These are phyloP conservation scores for Chlorella sp. DNA, from an alignment of 139 green algal species.

Conservation along the genomic window DNA sequence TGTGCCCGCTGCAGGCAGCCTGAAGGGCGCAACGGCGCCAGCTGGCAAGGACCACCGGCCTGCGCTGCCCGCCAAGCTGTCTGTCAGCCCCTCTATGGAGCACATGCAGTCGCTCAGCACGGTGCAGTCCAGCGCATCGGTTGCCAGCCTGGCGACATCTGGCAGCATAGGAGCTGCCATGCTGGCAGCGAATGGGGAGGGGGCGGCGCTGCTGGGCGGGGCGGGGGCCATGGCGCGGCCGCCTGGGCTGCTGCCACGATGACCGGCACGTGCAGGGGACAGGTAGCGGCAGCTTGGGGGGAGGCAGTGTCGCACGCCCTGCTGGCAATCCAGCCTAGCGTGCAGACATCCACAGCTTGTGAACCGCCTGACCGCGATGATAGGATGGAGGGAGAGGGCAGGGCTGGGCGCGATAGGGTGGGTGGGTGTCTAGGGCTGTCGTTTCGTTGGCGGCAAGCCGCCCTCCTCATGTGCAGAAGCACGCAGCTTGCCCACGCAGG, in stretches of 20 bases:
- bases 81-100: constrained; percentile 57
- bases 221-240: background rate
- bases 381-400: too few relatives aligned
- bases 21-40: background rate
- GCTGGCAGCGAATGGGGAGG: background rate
- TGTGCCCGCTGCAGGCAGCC: background rate
- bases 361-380: too few relatives aligned
- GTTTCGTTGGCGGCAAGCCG: too few relatives aligned
- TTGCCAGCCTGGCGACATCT: background rate
- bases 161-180: background rate
- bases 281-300: too few relatives aligned
- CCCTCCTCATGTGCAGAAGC: too few relatives aligned
- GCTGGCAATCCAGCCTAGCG: too few relatives aligned
- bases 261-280: background rate
- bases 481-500: too few relatives aligned
- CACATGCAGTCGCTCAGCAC: constrained; percentile 35
- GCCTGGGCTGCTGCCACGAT: constrained; percentile 7
- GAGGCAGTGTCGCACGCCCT: too few relatives aligned
- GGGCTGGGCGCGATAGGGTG: too few relatives aligned
- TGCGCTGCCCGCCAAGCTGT: background rate
- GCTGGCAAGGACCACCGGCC: constrained; percentile 5
- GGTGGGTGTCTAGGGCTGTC: too few relatives aligned
- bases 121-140: background rate
- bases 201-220: background rate
- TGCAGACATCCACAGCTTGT: too few relatives aligned